These are phyloP conservation scores for Nymphaea thermarum DNA, from an alignment of 164 flowering plant species.

Conservation along the genomic window DNA sequence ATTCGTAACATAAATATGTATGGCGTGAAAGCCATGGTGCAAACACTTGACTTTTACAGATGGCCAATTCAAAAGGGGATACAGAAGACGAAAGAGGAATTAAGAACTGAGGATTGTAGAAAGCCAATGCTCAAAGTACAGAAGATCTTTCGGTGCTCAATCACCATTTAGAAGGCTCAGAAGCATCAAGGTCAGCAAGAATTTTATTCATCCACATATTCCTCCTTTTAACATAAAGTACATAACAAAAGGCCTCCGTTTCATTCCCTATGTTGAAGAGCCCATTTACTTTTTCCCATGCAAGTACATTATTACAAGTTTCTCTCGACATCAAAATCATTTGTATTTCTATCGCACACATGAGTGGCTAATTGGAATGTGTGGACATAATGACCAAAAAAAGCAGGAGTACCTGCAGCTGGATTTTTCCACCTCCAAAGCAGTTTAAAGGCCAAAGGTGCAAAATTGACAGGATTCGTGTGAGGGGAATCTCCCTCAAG, in stretches of 20 bases:
- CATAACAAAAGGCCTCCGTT: background rate
- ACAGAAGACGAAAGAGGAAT: background rate
- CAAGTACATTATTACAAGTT: background rate
- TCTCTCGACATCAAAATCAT: background rate
- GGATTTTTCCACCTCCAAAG: background rate
- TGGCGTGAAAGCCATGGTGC: background rate
- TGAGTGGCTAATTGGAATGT: background rate
- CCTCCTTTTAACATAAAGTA: background rate
- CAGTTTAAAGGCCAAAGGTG: background rate
- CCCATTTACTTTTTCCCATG: background rate
- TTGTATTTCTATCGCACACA: too few species aligned
- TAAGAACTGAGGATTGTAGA: too few species aligned
- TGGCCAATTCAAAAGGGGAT: background rate
- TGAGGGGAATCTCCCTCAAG: background rate
- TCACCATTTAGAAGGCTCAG: background rate
- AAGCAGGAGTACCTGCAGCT: background rate
- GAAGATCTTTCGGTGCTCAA: background rate
- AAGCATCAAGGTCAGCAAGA: background rate
- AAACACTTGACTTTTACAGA: too few species aligned
- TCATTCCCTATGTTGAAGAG: background rate
- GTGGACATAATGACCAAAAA: background rate
- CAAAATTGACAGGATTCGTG: background rate
- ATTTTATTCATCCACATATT: background rate
- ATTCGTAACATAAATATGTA: background rate
- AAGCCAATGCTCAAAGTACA: too few species aligned